Conservation (phyloP, 2,329 filamentous ascomycete species). For the Colletotrichum chrysophilum region DNA sequence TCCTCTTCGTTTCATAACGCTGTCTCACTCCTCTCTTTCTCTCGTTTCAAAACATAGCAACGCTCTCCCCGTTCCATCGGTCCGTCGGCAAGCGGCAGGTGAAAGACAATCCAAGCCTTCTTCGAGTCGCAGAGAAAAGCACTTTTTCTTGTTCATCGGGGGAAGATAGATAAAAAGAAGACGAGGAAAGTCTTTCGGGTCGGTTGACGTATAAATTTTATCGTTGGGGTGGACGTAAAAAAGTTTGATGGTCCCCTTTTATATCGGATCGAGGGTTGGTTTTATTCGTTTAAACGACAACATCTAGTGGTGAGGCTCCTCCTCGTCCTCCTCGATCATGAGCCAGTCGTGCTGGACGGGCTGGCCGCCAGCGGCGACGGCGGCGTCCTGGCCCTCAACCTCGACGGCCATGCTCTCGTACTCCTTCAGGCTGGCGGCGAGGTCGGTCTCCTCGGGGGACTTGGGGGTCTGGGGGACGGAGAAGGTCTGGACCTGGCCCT, state of each 20-base stretch:
- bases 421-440: slow-evolving; percentile 88
- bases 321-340: slow-evolving; percentile 75
- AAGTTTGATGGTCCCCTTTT: background rate
- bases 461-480: slow-evolving; percentile 76
- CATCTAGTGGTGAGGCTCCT: slow-evolving; percentile 53
- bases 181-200: background rate
- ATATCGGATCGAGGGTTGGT: background rate
- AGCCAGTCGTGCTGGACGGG: slow-evolving; percentile 76
- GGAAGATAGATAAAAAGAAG: background rate
- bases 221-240: background rate
- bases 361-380: slow-evolving; percentile 62
- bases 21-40: background rate
- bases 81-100: slow-evolving; percentile 8
- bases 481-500: slow-evolving; percentile 93
- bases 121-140: background rate
- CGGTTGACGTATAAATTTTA: background rate
- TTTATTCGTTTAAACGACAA: background rate
- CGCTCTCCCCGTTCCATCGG: slow-evolving; percentile 2
- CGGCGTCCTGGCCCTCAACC: slow-evolving; percentile 83
- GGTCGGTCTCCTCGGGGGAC: slow-evolving; percentile 93
- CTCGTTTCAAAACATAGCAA: background rate
- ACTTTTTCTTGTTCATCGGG: slow-evolving; percentile 1
- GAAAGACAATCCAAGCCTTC: background rate
- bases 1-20: background rate
- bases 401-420: slow-evolving; percentile 96